These are phyloP conservation scores for Penicillium manginii DNA, from an alignment of 495 filamentous ascomycete species.

Conservation along the genomic window DNA sequence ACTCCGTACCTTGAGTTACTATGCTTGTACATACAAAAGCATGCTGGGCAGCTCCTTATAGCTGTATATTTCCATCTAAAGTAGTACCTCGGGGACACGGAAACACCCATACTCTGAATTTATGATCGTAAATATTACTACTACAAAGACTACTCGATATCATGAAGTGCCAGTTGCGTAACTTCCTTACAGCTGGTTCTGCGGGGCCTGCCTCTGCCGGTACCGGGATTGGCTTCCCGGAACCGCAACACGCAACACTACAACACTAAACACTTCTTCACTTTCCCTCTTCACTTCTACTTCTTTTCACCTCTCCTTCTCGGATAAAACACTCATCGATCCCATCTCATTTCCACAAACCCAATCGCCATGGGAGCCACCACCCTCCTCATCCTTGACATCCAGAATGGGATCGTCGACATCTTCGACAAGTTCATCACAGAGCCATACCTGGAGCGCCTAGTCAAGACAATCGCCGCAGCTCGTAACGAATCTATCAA, in stretches of 20 bases:
- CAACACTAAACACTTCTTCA: background rate
- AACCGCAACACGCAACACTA: background rate
- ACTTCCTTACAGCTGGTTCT: too few species aligned
- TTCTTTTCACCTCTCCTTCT: background rate
- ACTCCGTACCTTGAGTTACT: too few species aligned
- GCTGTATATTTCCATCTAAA: too few species aligned
- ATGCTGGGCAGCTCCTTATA: too few species aligned
- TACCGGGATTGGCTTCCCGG: slow-evolving; percentile 12
- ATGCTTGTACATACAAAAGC: too few species aligned
- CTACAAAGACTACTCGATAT: too few species aligned
- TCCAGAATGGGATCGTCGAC: slow-evolving; percentile 36
- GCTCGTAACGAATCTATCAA: slow-evolving; percentile 32
- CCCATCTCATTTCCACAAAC: background rate
- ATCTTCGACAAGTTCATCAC: slow-evolving; percentile 14
- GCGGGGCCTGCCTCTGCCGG: slow-evolving; percentile 6
- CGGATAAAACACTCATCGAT: background rate
- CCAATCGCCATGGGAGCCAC: slow-evolving; percentile 29
- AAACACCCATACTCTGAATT: too few species aligned
- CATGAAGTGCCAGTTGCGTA: too few species aligned
- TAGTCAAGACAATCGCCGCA: slow-evolving; percentile 22
- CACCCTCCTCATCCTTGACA: slow-evolving; percentile 41
- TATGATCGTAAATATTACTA: too few species aligned
- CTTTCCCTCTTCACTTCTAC: background rate
- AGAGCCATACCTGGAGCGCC: slow-evolving; percentile 28
- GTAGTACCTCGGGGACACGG: too few species aligned